Evolutionary conservation across 371 early-diverging fungal species (phyloP), one percentile per base, ranked within the genome.

Genomic region (Sporodiniella umbellata): DNA sequence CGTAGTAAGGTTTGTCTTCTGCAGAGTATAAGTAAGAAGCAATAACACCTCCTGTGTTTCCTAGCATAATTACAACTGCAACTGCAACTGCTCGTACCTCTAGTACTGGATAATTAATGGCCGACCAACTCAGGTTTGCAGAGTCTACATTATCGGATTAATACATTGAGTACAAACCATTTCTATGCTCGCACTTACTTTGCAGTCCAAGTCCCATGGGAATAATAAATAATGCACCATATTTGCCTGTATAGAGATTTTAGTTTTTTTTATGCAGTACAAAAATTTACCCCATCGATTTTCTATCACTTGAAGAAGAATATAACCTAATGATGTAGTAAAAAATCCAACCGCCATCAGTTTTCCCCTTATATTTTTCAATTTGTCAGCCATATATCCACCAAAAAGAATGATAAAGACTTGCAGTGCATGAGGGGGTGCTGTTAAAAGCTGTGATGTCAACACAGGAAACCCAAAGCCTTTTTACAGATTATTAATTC

Each of bases 21-120:
- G 56, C 45, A 7, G 66, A 68, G 31, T 65, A 74, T 1, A 70
- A 30, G 50, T 62, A 74, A 11, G 70, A 68, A 4, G 70, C 65
- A 15, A 68, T 49, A 18, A 74, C 58, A 15, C 68, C 59, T 39
- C 74, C 74, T 15, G 44, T 38, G 28, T 68, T 67, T 1, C 74
- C 74, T 0, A 74, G 33, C 66, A 68, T 68, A 14, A 74, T 60
- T 4, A 74, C 66, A 1, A 63, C 33, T 2, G 74, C 74, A 10
- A 74, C 70, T 4, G 68, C 68, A 11, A 70, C 60, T 0, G 62
- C 70, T 22, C 70, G 56, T 4, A 65, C 51, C 15, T 60, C 56
- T 0, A 62, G 30, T 19, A 66, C 56, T 23, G 60, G 63, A 42
- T 52, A 64, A 39, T 75, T 65, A 26, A 70, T 51, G 8, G 68